Percentiles rank a stretch among this genome's conserved stretches.
Evolutionary conservation across 441 rosid genomes (phyloP).

Genomic region (Cnidoscolus chayamansa): DNA sequence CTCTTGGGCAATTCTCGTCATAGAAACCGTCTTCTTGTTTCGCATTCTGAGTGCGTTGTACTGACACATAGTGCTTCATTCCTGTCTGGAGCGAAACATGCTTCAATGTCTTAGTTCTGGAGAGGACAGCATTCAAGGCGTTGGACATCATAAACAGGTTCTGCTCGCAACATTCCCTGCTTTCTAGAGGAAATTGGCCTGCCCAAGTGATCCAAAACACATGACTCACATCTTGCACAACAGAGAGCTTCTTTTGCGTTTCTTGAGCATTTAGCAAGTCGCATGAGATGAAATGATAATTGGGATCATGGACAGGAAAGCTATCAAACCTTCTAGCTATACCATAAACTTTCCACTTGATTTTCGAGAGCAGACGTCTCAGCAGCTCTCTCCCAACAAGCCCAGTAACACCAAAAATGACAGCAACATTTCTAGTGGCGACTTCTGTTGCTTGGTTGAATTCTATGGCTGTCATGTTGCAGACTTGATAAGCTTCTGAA

Average conservation of each 20-base stretch:
- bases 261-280: slow-evolving; percentile 63
- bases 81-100: slow-evolving; percentile 86
- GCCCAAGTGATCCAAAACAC: slow-evolving; percentile 90
- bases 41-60: slow-evolving; percentile 29
- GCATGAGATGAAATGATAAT: slow-evolving; percentile 69
- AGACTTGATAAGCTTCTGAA: neutral
- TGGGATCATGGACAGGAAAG: slow-evolving; percentile 30
- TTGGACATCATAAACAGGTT: slow-evolving; percentile 70
- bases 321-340: slow-evolving; percentile 48
- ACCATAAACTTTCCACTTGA: slow-evolving; percentile 61
- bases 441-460: slow-evolving; percentile 10
- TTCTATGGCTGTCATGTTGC: slow-evolving; percentile 25
- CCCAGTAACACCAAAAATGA: slow-evolving; percentile 58
- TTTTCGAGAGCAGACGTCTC: slow-evolving; percentile 33
- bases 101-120: slow-evolving; percentile 46
- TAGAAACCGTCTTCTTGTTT: slow-evolving; percentile 28
- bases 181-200: slow-evolving; percentile 49
- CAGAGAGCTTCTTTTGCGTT: slow-evolving; percentile 43
- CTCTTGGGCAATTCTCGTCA: slow-evolving; percentile 64
- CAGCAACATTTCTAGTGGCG: slow-evolving; percentile 34
- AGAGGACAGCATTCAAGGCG: slow-evolving; percentile 59
- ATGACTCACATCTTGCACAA: slow-evolving; percentile 54
- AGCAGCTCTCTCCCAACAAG: slow-evolving; percentile 59
- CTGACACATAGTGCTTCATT: slow-evolving; percentile 69
- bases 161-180: slow-evolving; percentile 55